Base-by-base conservation (phyloP, 2,329 filamentous ascomycete species). In the Aspergillus sp. region DNA sequence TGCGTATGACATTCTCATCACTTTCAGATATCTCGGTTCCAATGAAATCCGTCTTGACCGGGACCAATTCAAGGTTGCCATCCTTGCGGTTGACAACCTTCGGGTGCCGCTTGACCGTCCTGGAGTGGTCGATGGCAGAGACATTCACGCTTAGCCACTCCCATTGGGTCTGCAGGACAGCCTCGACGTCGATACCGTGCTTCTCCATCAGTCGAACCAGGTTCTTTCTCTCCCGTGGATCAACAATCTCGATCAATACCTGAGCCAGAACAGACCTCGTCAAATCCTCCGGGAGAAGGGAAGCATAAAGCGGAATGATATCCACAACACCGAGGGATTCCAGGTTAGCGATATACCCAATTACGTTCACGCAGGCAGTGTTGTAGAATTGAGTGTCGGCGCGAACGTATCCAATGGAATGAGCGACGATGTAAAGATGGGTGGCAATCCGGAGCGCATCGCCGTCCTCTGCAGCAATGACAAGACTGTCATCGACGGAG, bases 261-360 rank as follows among this genome's bases (percentile, higher is more conserved):
- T 87, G 85, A 59, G 89, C 91, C 52, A 99, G 82, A 15, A 89
- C 88, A 57, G 87, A 84, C 67, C 92, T 88, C 63, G 85, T 84
- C 63, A 89, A 84, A 12, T 86, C 80, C 6, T 82, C 79, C 9
- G 86, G 82, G 12, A 99, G 81, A 68, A 91, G 89, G 8, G 92
- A 92, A 63, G 91, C 93, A 74, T 99, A 99, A 0, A 96, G 80
- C 0, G 95, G 93, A 58, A 97, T 90, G 45, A 95, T 79, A 63
- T 94, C 89, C 61, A 90, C 87, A 57, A 95, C 86, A 36, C 87
- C 86, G 15, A 86, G 85, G 50, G 89, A 82, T 47, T 91, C 87
- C 39, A 99, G 79, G 62, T 90, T 88, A 68, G 90, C 90, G 58
- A 96, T 89, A 73, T 98, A 98, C 4, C 87, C 88, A 1, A 90